Evolutionary conservation across 257 asterid genomes (phyloP).

Genomic region (Solanum commersonii): DNA sequence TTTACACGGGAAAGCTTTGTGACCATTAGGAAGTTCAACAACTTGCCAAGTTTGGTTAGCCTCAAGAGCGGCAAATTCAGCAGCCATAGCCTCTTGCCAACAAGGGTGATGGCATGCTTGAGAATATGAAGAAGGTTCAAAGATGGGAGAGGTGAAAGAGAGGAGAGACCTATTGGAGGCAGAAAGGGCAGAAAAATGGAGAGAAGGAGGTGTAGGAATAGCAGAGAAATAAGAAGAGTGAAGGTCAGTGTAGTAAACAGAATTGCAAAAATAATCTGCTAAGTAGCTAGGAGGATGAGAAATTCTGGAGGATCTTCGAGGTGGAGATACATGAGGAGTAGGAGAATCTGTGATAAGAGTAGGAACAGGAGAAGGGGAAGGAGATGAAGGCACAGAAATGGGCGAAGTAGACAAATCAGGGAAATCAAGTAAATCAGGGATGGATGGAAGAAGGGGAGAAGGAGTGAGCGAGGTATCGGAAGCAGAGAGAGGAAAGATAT

Average conservation of each 20-base stretch:
- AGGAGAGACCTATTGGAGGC: background rate
- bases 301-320: background rate
- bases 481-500: background rate
- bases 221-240: background rate
- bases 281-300: background rate
- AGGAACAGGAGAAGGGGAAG: background rate
- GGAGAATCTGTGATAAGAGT: fast-evolving
- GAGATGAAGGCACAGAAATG: background rate
- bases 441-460: background rate
- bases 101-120: background rate
- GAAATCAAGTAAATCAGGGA: background rate
- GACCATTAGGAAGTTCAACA: background rate
- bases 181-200: background rate
- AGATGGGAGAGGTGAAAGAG: background rate
- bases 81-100: background rate
- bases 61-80: background rate
- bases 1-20: background rate
- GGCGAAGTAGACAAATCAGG: fast-evolving
- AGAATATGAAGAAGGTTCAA: background rate
- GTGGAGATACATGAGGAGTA: background rate
- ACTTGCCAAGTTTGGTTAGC: background rate
- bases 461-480: too few species aligned
- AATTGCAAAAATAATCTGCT: background rate
- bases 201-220: fast-evolving
- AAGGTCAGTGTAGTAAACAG: background rate